Evolutionary conservation across 768 basidiomycete species (phyloP), one percentile per base, ranked within the genome.

Genomic region (Boletus subparvulus): DNA sequence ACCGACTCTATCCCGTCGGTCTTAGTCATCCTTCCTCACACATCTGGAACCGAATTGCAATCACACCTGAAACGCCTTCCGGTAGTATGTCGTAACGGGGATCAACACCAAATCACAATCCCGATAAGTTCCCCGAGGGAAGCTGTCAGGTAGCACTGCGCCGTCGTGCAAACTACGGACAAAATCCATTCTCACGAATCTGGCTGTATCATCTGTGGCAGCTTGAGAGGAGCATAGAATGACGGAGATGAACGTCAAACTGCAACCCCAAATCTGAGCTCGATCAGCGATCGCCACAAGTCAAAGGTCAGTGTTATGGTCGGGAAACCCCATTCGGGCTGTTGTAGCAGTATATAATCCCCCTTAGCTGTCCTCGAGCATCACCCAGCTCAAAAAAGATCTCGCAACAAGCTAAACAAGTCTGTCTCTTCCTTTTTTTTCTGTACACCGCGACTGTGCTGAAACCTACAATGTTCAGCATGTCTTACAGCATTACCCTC

Each of bases 401-500:
- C 21, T 21, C 21, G 21, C 21, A 21, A 32, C 16, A n/a, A 32
- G n/a, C 32, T 7, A 43, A 56, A 49, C n/a, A 33, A 47, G 52
- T 61, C 19, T n/a, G 58, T 60, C 21, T 30, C 28, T 30, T 21
- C 36, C 19, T 39, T 10, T 21, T 39, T 10, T 21, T 7, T 26
- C 32, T 21, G 4, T 45, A 24, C 21, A 14, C n/a, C 7, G 7
- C 26, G 14, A 13, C 7, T 4, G 3, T 32, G 35, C 58, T 60
- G 49, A 51, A 6, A 9, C 41, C 0, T 7, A 11, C 7, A 0
- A 6, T 26, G 11, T n/a, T 10, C 13, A 28, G 40, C 43, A 62
- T 63, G 61, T 53, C 61, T 19, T 63, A 59, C 44, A 42, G 1
- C 9, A 50, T 63, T 7, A 0, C 35, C 6, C 39, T 50, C 14